Percentiles rank a stretch among this genome's conserved stretches.
Evolutionary conservation across 1,284 basidiomycete species (phyloP).

Genomic region (Ganoderma sp.): DNA sequence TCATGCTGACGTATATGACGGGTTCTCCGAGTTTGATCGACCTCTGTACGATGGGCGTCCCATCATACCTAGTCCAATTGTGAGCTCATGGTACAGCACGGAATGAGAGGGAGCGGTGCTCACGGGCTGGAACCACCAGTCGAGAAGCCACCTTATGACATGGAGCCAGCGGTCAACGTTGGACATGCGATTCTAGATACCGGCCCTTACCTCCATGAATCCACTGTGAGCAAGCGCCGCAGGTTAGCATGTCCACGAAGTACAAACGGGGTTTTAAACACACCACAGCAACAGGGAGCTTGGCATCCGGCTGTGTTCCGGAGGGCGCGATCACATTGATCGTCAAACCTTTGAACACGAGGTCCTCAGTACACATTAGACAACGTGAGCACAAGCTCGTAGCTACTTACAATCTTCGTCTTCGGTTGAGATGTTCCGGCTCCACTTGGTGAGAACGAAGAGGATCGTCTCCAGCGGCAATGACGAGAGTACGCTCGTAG

Average conservation of each 20-base stretch:
- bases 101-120: not conserved
- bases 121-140: constrained; percentile 17
- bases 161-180: not conserved
- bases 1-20: constrained; percentile 61
- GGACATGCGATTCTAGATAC: too few species aligned
- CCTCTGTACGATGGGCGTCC: constrained; percentile 49
- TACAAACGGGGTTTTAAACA: constrained; percentile 27
- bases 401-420: constrained; percentile 32
- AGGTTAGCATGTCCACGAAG: not conserved
- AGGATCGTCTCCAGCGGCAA: constrained; percentile 28
- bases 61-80: constrained; percentile 25
- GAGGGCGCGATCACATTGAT: constrained; percentile 55
- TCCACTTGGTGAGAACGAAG: constrained; percentile 21
- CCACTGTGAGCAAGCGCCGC: constrained; percentile 44
- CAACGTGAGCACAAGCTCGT: not conserved
- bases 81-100: constrained; percentile 24
- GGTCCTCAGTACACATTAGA: not conserved
- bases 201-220: constrained; percentile 51
- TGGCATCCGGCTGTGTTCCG: constrained; percentile 39
- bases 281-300: constrained; percentile 63
- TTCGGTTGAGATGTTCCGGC: constrained; percentile 28
- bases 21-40: constrained; percentile 55
- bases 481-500: not conserved
- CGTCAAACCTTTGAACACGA: constrained; percentile 50
- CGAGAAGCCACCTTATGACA: not conserved